phyloP scores from a whole-genome alignment of 805 yeast genomes.

The Yarrowia bubula region DNA sequence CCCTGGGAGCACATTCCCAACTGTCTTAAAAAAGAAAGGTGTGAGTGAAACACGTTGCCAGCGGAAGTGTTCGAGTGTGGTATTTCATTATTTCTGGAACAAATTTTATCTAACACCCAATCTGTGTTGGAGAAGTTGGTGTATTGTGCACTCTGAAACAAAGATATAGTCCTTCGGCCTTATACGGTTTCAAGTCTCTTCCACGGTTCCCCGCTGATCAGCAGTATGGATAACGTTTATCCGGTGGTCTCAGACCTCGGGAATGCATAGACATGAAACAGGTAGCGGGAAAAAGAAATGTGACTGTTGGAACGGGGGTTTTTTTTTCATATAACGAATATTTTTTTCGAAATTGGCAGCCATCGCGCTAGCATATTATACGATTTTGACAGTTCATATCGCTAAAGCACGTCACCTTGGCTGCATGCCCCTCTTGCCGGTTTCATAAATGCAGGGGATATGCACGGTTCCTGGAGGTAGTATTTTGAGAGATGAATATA shows the following conservation, averaged over 20 bases:
- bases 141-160: not conserved
- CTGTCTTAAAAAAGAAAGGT: not conserved
- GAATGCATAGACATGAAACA: slow-evolving; percentile 9
- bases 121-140: not conserved
- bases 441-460: too few relatives aligned
- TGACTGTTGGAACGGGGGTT: too few relatives aligned
- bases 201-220: not conserved
- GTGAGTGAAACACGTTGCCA: not conserved
- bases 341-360: too few relatives aligned
- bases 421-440: too few relatives aligned
- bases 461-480: too few relatives aligned
- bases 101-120: too few relatives aligned
- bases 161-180: not conserved
- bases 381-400: too few relatives aligned
- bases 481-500: too few relatives aligned
- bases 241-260: slow-evolving; percentile 3
- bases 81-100: too few relatives aligned
- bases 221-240: not conserved
- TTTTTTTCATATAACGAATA: too few relatives aligned
- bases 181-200: not conserved
- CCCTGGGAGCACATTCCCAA: not conserved
- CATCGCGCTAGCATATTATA: too few relatives aligned
- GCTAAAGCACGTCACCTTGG: too few relatives aligned
- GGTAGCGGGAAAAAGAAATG: not conserved
- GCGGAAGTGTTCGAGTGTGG: not conserved